Evolutionary conservation across 805 yeast species (phyloP), one percentile per base, ranked within the genome.

Genomic region (Candida ipomoeae): DNA sequence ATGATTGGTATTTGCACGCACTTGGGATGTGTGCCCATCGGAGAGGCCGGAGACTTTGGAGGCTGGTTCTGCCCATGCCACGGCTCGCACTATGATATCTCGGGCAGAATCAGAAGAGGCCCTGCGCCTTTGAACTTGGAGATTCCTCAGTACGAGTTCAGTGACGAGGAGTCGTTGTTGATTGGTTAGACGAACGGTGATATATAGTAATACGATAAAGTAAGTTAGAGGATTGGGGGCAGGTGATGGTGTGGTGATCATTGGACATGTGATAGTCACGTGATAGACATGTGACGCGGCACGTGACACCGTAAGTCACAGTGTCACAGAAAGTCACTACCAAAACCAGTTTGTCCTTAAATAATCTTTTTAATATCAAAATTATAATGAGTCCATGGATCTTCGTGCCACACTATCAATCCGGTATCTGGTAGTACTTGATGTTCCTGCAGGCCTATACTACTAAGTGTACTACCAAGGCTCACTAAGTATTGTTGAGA

Each of bases 51-150:
- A 78, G 99, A 94, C 75, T 94, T 82, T 65, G 98, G 97, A 72
- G 99, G 99, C 72, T 94, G 99, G 99, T 94, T 94, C 92, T 94
- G 99, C 77, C 99, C 99, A 60, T 94, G 99, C 81, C 99, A 95
- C 82, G 99, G 99, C 83, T 92, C 98, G 69, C 99, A 95, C 76
- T 94, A 94, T 77, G 99, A 94, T 78, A 95, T 95, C 78, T 91
- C 97, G 58, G 99, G 99, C 74, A 92, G 99, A 85, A 92, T 94
- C 71, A 89, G 99, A 85, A 92, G 84, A 80, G 99, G 99, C 64
- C 99, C 99, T 64, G 99, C 99, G 70, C 99, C 99, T 68, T 83
- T 89, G 74, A 94, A 94, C 82, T 83, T 94, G 79, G 99, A 94
- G 80, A 81, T 94, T 65, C 99, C 99, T 64, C 79, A 82, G 63